phyloP scores from a whole-genome alignment of 2,329 filamentous ascomycete species.

The Xylogone sp. region DNA sequence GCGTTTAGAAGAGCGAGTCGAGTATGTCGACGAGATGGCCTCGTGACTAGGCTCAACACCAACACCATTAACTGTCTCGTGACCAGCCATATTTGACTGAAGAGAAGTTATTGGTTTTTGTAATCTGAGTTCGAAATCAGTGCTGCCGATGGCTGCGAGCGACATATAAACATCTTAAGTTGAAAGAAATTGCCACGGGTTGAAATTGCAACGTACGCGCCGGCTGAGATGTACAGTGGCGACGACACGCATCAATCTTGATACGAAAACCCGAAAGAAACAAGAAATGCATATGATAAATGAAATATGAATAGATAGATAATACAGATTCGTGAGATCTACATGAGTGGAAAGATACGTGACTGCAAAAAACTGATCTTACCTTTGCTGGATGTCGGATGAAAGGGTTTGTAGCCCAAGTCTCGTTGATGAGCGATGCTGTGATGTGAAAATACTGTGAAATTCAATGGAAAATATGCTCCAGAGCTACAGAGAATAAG shows the following conservation, averaged over 20 bases:
- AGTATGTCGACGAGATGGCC: conserved; percentile 2
- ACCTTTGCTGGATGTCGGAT: background rate
- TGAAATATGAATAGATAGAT: background rate
- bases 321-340: background rate
- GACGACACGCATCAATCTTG: background rate
- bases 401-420: background rate
- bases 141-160: background rate
- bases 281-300: background rate
- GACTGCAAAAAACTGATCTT: background rate
- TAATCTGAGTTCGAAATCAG: background rate
- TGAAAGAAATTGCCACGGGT: background rate
- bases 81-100: conserved; percentile 2
- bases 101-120: background rate
- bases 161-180: background rate
- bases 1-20: conserved; percentile 14
- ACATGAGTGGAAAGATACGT: background rate
- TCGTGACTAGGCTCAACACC: background rate
- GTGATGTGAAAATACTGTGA: background rate
- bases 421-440: background rate
- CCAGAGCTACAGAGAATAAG: background rate
- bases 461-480: background rate
- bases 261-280: background rate
- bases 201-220: background rate
- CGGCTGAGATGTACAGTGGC: background rate
- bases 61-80: conserved; percentile 2